These are phyloP conservation scores for Noccaea bulbosa DNA, from an alignment of 345 rosid genomes.

Conservation along the genomic window DNA sequence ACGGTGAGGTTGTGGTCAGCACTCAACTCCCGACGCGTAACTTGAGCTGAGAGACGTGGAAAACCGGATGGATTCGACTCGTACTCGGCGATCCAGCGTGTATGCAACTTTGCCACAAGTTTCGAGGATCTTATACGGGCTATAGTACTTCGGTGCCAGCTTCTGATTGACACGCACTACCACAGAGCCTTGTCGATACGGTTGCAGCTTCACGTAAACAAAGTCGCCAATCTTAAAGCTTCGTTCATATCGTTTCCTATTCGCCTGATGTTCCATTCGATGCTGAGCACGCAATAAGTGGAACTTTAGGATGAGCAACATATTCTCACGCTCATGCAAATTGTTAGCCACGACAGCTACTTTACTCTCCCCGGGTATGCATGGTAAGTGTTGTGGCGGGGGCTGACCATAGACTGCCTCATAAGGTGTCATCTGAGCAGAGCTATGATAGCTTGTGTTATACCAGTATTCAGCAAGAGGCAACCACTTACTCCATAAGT, in stretches of 20 bases:
- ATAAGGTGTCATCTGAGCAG: background rate
- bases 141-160: background rate
- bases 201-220: background rate
- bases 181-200: background rate
- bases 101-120: background rate
- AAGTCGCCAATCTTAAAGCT: background rate
- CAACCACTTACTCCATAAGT: background rate
- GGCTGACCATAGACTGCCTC: background rate
- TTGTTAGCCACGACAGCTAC: no score
- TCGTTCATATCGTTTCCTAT: background rate
- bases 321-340: no score
- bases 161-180: background rate
- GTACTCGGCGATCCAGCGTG: background rate
- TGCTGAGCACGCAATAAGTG: background rate
- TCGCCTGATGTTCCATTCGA: background rate
- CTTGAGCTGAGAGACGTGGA: background rate
- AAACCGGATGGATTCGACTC: background rate
- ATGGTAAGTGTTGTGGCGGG: no score
- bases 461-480: background rate
- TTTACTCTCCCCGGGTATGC: no score
- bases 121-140: background rate
- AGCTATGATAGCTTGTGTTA: background rate
- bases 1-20: no score
- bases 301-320: background rate
- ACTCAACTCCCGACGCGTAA: background rate